These are phyloP conservation scores for Colletotrichum sp. DNA, from an alignment of 2,329 filamentous ascomycete species.

Conservation along the genomic window DNA sequence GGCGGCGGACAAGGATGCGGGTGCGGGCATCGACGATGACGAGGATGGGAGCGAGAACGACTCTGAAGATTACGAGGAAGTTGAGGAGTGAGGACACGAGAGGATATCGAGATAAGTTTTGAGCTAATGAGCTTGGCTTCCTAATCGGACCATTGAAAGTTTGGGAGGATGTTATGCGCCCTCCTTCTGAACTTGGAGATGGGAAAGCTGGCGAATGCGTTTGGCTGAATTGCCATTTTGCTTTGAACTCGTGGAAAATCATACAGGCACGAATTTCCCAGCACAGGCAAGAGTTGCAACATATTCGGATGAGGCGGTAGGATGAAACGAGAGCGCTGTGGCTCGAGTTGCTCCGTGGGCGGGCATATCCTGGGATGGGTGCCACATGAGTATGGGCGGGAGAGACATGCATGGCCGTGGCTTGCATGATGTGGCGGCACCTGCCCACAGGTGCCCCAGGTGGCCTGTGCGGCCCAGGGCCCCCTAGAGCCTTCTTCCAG, in stretches of 20 bases:
- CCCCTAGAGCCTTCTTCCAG: too few relatives aligned
- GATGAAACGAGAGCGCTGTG: background rate
- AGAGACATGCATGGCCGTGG: constrained; percentile 13
- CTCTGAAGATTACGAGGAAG: constrained; percentile 30
- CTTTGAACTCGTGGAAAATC: background rate
- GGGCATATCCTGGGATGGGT: background rate
- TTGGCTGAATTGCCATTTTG: background rate
- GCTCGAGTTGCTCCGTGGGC: background rate
- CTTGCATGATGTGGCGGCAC: constrained; percentile 15
- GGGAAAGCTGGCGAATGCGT: background rate
- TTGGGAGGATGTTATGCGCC: background rate
- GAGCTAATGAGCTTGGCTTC: background rate
- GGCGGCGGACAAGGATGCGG: constrained; percentile 13
- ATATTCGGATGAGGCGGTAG: background rate
- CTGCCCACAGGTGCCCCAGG: too few relatives aligned
- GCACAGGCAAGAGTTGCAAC: background rate
- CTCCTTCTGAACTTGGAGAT: background rate
- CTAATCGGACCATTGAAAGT: background rate
- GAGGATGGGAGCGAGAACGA: constrained; percentile 25
- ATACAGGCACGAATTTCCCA: background rate
- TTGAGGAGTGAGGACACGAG: background rate
- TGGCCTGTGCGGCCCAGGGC: too few relatives aligned
- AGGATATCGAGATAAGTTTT: background rate
- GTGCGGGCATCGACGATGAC: constrained; percentile 6
- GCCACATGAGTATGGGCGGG: background rate